These are phyloP conservation scores for Colletotrichum tanaceti DNA, from an alignment of 2,329 filamentous ascomycete genomes.

Conservation along the genomic window DNA sequence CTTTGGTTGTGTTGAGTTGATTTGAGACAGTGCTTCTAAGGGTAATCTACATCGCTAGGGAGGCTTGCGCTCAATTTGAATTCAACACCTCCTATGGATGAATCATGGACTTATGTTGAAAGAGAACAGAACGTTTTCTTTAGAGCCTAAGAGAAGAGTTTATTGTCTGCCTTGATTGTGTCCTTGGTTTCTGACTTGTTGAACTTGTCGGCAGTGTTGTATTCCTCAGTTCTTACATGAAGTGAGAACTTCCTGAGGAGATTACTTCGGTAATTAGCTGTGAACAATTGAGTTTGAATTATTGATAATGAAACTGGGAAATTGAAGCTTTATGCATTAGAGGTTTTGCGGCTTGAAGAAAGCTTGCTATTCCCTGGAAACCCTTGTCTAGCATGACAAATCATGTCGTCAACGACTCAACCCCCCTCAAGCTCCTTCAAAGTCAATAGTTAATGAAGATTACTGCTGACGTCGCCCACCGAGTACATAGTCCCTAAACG, in stretches of 20 bases:
- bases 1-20: not conserved
- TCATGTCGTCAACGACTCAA: not conserved
- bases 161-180: slow-evolving; percentile 10
- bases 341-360: slow-evolving; percentile 14
- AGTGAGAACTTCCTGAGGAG: slow-evolving; percentile 4
- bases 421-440: not conserved
- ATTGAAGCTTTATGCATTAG: slow-evolving; percentile 9
- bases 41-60: slow-evolving; percentile 2
- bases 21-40: not conserved
- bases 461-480: not conserved
- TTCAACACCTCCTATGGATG: not conserved
- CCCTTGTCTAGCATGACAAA: not conserved
- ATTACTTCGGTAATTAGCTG: slow-evolving; percentile 2
- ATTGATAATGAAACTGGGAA: slow-evolving; percentile 4
- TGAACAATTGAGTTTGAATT: not conserved
- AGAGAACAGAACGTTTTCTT: not conserved
- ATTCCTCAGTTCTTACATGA: slow-evolving; percentile 6
- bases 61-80: slow-evolving; percentile 10
- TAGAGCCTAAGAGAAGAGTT: slow-evolving; percentile 5
- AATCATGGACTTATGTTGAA: not conserved
- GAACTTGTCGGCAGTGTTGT: not conserved
- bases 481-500: slow-evolving; percentile 5
- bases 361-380: slow-evolving; percentile 20
- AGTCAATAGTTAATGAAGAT: slow-evolving; percentile 8
- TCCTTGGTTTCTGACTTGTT: not conserved